These are phyloP conservation scores for Aspergillus brasiliensis DNA, from an alignment of 2,329 filamentous ascomycete genomes.

Conservation along the genomic window DNA sequence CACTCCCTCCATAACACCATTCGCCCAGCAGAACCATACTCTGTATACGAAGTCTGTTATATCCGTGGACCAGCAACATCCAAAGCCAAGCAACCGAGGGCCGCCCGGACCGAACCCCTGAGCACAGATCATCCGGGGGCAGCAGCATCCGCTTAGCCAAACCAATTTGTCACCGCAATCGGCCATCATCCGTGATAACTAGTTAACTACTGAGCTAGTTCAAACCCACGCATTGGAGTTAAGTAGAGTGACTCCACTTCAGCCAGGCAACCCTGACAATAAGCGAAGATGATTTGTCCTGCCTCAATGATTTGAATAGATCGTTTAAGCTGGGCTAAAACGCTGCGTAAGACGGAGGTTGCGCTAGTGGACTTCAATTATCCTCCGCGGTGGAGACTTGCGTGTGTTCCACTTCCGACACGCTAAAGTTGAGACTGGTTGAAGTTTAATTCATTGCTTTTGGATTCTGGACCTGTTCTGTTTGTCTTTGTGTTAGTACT, in stretches of 20 bases:
- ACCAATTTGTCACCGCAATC: slow-evolving; percentile 5
- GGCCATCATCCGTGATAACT: background rate
- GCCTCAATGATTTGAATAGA: background rate
- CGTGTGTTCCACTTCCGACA: background rate
- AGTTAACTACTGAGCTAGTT: background rate
- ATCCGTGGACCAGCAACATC: background rate
- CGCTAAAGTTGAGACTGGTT: background rate
- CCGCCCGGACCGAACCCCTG: slow-evolving; percentile 1
- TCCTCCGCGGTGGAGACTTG: background rate
- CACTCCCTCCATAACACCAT: background rate
- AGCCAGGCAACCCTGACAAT: background rate
- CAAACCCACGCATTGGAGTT: background rate
- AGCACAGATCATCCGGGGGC: slow-evolving; percentile 6
- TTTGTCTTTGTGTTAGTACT: too few relatives aligned
- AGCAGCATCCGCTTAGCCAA: background rate
- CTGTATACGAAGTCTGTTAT: background rate
- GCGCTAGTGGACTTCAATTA: background rate
- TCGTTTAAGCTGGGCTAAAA: background rate
- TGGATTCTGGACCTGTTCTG: background rate
- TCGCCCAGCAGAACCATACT: background rate
- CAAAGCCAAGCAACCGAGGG: background rate
- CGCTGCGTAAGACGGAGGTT: background rate
- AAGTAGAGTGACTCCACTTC: background rate
- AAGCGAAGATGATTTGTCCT: background rate
- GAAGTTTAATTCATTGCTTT: background rate